Conservation (phyloP, 208 protist genomes). For the Crithidia brevicula region DNA sequence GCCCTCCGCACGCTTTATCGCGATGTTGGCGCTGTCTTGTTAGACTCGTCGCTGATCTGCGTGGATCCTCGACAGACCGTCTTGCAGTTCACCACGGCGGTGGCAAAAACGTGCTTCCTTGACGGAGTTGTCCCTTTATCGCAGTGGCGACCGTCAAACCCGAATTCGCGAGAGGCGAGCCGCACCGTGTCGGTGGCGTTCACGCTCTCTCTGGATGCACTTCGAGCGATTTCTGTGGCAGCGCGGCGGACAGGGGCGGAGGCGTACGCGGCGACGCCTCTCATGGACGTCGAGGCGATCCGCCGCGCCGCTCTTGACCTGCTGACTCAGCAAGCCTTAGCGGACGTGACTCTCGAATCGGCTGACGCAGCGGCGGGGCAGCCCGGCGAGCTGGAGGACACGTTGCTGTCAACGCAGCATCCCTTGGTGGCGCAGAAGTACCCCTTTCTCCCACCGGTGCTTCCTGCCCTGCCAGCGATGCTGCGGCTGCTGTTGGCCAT, state of each 20-base stretch:
- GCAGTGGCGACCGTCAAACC: slow-evolving; percentile 46
- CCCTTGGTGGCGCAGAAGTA: slow-evolving; percentile 9
- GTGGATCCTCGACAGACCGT: slow-evolving; percentile 55
- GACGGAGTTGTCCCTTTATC: slow-evolving; percentile 40
- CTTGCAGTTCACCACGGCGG: slow-evolving; percentile 31
- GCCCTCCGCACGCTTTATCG: slow-evolving; percentile 33
- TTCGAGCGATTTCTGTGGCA: slow-evolving; percentile 33
- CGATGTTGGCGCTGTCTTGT: slow-evolving; percentile 56
- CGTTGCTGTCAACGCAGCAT: slow-evolving; percentile 11
- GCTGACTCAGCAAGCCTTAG: slow-evolving; percentile 42
- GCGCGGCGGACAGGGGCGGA: slow-evolving; percentile 37
- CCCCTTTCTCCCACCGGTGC: slow-evolving; percentile 26
- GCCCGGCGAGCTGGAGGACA: slow-evolving; percentile 6
- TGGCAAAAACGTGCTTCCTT: slow-evolving; percentile 28
- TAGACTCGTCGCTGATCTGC: slow-evolving; percentile 47
- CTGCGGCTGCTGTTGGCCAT: slow-evolving; percentile 4
- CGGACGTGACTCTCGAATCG: slow-evolving; percentile 2
- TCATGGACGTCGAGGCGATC: slow-evolving; percentile 30
- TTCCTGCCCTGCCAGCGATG: slow-evolving; percentile 10
- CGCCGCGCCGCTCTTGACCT: slow-evolving; percentile 15
- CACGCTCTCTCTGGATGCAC: slow-evolving; percentile 33
- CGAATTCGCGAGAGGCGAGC: slow-evolving; percentile 31
- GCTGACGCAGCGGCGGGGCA: neutral
- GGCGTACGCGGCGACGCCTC: slow-evolving; percentile 26
- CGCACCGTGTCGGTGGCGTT: slow-evolving; percentile 33